Base-by-base conservation (phyloP, 1,284 basidiomycete genomes). In the Pseudozyma sp. region DNA sequence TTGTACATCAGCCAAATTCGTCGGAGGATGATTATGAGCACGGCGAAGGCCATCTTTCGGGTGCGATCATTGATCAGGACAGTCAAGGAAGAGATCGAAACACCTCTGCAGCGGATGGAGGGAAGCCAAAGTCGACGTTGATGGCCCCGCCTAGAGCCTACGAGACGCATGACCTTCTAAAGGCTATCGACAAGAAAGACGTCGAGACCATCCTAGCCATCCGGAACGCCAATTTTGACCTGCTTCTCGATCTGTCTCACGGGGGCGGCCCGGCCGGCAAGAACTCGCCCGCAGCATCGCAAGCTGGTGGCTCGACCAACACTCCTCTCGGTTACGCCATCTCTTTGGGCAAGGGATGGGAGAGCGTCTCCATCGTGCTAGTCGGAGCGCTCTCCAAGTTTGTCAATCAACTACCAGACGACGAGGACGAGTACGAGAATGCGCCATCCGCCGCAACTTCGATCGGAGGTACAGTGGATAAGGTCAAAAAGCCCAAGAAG, bases 351-450 rank as follows among this genome's bases (percentile, higher is more conserved):
- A 74, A 73, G 24, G 68, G 57, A 29, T 81, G 75, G 66, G 74
- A 83, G 46, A 68, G 74, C 13, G 63, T 76, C 8, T 66, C 68
- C 1, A 74, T 83, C 34, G 77, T 84, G 2, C 54, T 84, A 13
- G 71, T 77, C 8, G 82, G 82, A 13, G 79, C 81, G 1, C 54
- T 84, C 4, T 77, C 74, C 13, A 79, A 78, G 43, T 84, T 81
- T 39, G 81, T 84, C 55, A 84, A 83, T 50, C 66, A 70, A 29
- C 70, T 84, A 10, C 81, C 82, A 1, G 81, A 81, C n/a, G 79
- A 75, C 45, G 71, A 76, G 19, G 72, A 76, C 46, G 65, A 69
- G 35, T 63, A 61, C 42, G 52, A 63, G 30, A 47, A 52, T 34
- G 53, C 30, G 1, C 39, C 49, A 14, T 24, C 35, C 13, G 45